A percentile compares a stretch with the other conserved stretches of the same genome.
These are phyloP conservation scores for Rugonectria rugulosa DNA, from an alignment of 2,329 filamentous ascomycete species.

Conservation along the genomic window DNA sequence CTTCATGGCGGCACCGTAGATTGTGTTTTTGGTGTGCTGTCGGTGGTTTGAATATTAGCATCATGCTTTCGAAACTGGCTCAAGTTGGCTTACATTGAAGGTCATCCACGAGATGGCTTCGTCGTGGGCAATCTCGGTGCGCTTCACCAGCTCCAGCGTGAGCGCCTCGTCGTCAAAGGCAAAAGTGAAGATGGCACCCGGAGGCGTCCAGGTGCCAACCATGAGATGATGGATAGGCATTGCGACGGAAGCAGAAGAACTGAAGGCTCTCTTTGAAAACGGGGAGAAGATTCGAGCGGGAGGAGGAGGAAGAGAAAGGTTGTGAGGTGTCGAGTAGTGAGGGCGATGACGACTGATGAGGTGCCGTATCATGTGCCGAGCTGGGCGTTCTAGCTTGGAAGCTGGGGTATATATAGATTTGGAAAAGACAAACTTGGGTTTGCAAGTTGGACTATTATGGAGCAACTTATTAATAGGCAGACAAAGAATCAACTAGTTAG, in stretches of 20 bases:
- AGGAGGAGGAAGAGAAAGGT: background rate
- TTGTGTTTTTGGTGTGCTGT: slow-evolving; percentile 81
- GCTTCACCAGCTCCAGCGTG: slow-evolving; percentile 77
- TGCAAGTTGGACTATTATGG: no score
- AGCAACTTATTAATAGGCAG: no score
- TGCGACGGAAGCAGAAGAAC: slow-evolving; percentile 39
- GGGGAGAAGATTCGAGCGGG: background rate
- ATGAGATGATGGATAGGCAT: slow-evolving; percentile 89
- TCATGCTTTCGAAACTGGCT: background rate
- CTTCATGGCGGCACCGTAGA: slow-evolving; percentile 93
- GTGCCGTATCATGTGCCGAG: slow-evolving; percentile 22
- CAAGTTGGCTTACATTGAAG: slow-evolving; percentile 71
- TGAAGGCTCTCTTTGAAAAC: slow-evolving; percentile 17
- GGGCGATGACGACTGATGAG: slow-evolving; percentile 18
- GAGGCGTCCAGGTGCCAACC: slow-evolving; percentile 91
- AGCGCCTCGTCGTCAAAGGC: slow-evolving; percentile 85
- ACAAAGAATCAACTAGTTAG: no score
- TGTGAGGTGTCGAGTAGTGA: background rate
- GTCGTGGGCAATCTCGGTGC: slow-evolving; percentile 80
- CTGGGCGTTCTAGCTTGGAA: background rate
- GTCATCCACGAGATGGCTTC: slow-evolving; percentile 96
- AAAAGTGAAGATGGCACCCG: slow-evolving; percentile 89
- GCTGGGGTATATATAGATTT: no score
- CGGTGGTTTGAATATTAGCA: background rate
- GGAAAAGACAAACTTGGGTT: background rate